phyloP scores from a whole-genome alignment of 2,329 filamentous ascomycete genomes.

The Aspergillus felis region DNA sequence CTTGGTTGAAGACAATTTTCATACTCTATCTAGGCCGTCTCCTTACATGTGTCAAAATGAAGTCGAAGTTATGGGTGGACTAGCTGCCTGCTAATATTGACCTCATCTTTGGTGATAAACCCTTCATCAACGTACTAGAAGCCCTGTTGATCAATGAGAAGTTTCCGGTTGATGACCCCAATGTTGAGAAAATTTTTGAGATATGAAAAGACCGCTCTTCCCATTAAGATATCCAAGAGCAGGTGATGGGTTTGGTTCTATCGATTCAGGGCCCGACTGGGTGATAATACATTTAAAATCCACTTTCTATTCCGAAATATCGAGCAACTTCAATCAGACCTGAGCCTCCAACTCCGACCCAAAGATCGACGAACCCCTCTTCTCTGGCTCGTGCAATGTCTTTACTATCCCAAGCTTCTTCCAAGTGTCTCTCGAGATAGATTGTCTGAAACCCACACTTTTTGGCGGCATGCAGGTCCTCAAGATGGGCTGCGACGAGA shows the following conservation, averaged over 20 bases:
- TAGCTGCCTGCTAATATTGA: conserved; percentile 15
- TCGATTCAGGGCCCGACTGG: too few species aligned
- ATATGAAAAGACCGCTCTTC: conserved; percentile 14
- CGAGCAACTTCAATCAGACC: conserved; percentile 16
- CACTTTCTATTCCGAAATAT: conserved; percentile 11
- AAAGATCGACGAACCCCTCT: conserved; percentile 61
- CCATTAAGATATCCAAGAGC: conserved; percentile 51
- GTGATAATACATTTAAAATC: too few species aligned
- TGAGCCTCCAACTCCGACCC: conserved; percentile 39
- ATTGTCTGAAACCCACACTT: conserved; percentile 61
- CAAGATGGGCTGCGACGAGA: conserved; percentile 71
- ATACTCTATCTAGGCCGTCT: too few species aligned
- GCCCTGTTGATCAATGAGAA: conserved; percentile 5
- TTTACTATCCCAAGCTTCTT: conserved; percentile 59
- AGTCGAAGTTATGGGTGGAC: conserved; percentile 17
- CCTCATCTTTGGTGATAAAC: conserved; percentile 14
- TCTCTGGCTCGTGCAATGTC: conserved; percentile 50
- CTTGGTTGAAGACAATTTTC: too few species aligned
- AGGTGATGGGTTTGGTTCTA: too few species aligned
- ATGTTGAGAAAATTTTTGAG: conserved; percentile 10
- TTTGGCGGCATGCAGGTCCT: conserved; percentile 63
- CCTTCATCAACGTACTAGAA: conserved; percentile 14
- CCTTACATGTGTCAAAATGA: conserved; percentile 16
- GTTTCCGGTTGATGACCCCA: conserved; percentile 12
- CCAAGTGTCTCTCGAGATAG: conserved; percentile 63